phyloP scores from a whole-genome alignment of 768 basidiomycete genomes.

The Harrya chromipes region DNA sequence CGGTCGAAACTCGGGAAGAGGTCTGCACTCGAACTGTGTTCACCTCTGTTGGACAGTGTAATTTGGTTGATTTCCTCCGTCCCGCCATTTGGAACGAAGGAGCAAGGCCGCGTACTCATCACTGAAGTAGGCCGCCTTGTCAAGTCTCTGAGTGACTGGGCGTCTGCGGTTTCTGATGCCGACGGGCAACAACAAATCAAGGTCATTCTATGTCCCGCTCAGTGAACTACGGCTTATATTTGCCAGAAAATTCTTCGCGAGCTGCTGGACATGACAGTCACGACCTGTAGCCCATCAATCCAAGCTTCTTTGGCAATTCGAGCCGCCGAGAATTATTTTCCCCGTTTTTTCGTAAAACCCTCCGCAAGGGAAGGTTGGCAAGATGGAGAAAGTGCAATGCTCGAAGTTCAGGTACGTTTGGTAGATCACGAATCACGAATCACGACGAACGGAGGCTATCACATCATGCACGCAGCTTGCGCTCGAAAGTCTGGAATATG shows the following conservation, averaged over 20 bases:
- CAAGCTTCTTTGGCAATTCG: constrained; percentile 45
- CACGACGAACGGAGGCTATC: not conserved
- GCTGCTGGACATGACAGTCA: constrained; percentile 37
- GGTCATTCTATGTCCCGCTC: constrained; percentile 5
- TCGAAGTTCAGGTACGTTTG: constrained; percentile 39
- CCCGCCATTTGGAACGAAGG: constrained; percentile 10
- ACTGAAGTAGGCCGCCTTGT: constrained; percentile 16
- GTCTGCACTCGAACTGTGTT: constrained; percentile 19
- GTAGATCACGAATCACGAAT: not conserved
- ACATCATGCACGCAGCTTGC: constrained; percentile 22
- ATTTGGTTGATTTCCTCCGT: constrained; percentile 13
- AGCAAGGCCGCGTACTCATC: constrained; percentile 20
- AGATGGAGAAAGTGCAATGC: constrained; percentile 38
- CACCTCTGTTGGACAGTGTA: constrained; percentile 17
- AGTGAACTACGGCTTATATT: not conserved
- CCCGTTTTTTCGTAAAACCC: constrained; percentile 41
- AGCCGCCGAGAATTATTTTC: constrained; percentile 43
- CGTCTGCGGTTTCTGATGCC: not conserved
- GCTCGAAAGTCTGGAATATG: constrained; percentile 33
- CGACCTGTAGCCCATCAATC: constrained; percentile 37
- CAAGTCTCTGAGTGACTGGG: constrained; percentile 18
- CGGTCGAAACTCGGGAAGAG: constrained; percentile 23
- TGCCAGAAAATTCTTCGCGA: constrained; percentile 27
- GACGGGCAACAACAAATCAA: constrained; percentile 14
- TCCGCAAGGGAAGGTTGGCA: constrained; percentile 35